Conservation (phyloP, 83 land plant species). For the Diphasiastrum complanatum region DNA sequence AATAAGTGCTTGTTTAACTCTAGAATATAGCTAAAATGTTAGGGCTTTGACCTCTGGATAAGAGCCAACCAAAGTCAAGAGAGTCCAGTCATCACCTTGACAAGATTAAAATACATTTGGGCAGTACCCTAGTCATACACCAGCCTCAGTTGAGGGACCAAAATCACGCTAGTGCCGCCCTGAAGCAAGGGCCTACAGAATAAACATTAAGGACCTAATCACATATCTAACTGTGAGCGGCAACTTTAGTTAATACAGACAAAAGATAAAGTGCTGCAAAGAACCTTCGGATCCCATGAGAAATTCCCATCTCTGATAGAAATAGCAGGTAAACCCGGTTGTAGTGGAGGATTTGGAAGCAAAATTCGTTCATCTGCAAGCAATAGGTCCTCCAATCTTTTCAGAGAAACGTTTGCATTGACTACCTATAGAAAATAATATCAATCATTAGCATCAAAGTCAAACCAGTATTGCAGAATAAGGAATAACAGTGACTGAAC, state of each 20-base stretch:
- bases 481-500: too few relatives aligned
- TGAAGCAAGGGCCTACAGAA: too few relatives aligned
- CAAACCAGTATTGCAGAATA: too few relatives aligned
- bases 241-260: not conserved
- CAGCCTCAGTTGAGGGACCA: too few relatives aligned
- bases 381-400: conserved; percentile 70
- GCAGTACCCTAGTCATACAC: too few relatives aligned
- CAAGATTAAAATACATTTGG: too few relatives aligned
- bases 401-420: conserved; percentile 81
- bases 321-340: conserved; percentile 57
- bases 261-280: not conserved
- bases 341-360: conserved; percentile 72
- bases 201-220: not conserved
- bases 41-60: too few relatives aligned
- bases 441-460: not conserved
- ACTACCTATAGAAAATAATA: conserved; percentile 44
- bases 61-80: too few relatives aligned
- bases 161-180: too few relatives aligned
- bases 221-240: not conserved
- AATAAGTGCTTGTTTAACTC: too few relatives aligned
- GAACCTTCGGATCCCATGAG: conserved; percentile 84
- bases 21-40: too few relatives aligned
- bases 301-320: conserved; percentile 74
- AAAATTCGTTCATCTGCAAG: conserved; percentile 68
- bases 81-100: too few relatives aligned